Evolutionary conservation across 768 basidiomycete species (phyloP).

Genomic region (Tylopilus balloui): DNA sequence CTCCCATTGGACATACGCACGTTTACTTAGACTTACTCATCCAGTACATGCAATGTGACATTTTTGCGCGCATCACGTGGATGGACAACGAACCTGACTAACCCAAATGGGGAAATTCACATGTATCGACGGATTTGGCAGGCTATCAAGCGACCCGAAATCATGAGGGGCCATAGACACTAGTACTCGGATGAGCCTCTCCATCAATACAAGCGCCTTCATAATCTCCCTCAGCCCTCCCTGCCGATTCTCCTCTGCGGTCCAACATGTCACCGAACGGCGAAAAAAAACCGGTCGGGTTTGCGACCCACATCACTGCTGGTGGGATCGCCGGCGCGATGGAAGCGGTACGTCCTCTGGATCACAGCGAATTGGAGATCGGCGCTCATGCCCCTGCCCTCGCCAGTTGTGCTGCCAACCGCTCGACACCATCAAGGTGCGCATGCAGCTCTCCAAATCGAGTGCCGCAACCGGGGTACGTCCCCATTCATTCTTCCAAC

Average conservation of each 20-base stretch:
- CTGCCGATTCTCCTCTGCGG: not conserved
- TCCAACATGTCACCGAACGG: constrained; percentile 51
- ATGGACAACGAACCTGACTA: constrained; percentile 21
- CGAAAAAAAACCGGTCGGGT: constrained; percentile 74
- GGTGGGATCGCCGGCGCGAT: constrained; percentile 93
- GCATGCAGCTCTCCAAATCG: constrained; percentile 96
- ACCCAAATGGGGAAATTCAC: constrained; percentile 26
- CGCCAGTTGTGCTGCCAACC: constrained; percentile 78
- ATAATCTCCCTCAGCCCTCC: not conserved
- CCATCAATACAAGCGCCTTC: not conserved
- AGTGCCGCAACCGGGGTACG: constrained; percentile 78
- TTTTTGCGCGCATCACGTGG: not conserved
- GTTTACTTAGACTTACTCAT: constrained; percentile 3
- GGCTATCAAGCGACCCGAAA: constrained; percentile 2
- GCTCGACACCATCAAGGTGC: constrained; percentile 98
- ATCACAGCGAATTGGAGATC: not conserved
- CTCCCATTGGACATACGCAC: constrained; percentile 4
- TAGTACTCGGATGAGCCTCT: not conserved
- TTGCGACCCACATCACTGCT: constrained; percentile 88
- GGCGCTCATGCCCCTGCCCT: constrained; percentile 3
- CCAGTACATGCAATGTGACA: constrained; percentile 6
- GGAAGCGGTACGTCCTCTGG: constrained; percentile 64
- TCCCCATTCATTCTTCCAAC: constrained; percentile 16
- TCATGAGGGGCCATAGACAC: constrained; percentile 25
- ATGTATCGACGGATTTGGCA: constrained; percentile 16